Percentiles rank a stretch among this genome's conserved stretches.
phyloP scores from a whole-genome alignment of 169 alveolate genomes.

The Perkinsus marinus region DNA sequence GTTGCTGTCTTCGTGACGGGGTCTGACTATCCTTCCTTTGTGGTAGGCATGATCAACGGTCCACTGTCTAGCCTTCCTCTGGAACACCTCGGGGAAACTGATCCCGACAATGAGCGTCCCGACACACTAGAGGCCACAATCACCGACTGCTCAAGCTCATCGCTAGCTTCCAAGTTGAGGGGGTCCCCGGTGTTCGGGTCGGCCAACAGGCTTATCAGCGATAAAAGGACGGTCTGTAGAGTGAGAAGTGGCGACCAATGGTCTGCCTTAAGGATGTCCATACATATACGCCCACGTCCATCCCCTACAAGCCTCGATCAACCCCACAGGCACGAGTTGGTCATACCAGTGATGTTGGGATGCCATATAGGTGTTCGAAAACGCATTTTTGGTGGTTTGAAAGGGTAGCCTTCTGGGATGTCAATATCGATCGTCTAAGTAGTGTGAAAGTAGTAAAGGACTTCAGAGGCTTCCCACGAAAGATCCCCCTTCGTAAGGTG shows the following conservation, averaged over 20 bases:
- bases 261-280: background rate
- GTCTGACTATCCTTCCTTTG: background rate
- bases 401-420: conserved; percentile 51
- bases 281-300: background rate
- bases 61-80: background rate
- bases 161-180: background rate
- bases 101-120: background rate
- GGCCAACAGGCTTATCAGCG: background rate
- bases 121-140: background rate
- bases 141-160: background rate
- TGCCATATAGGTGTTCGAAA: conserved; percentile 54
- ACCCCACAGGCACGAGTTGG: too few species aligned
- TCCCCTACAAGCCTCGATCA: background rate
- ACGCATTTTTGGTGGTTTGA: conserved; percentile 55
- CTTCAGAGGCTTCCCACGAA: background rate
- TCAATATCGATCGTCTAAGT: conserved; percentile 26
- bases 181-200: background rate
- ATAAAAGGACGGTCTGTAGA: background rate
- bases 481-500: background rate
- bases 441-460: background rate
- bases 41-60: background rate
- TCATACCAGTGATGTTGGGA: conserved; percentile 39
- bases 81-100: background rate
- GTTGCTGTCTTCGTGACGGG: background rate
- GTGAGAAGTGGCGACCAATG: background rate